Evolutionary conservation across 1,139 yeast species (phyloP).

Genomic region (Hemisphaericaspora lyxosophila): DNA sequence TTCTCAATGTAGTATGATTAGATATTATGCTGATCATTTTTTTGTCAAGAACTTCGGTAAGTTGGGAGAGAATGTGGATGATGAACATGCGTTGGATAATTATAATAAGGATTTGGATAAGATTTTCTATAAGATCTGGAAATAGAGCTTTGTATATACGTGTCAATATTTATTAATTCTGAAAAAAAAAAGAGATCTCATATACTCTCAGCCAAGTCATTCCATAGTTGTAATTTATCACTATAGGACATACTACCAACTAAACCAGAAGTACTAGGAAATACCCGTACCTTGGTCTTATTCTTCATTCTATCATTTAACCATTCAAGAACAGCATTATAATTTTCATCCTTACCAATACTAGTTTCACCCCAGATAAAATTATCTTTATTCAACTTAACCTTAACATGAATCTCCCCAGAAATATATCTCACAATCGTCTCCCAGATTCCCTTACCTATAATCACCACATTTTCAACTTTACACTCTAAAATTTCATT

Average conservation of each 20-base stretch:
- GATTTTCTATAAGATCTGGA: slow-evolving; percentile 40
- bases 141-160: slow-evolving; percentile 13
- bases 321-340: slow-evolving; percentile 19
- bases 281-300: slow-evolving; percentile 44
- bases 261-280: slow-evolving; percentile 78
- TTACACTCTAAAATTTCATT: slow-evolving; percentile 37
- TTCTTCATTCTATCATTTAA: slow-evolving; percentile 14
- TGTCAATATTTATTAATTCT: slow-evolving; percentile 4
- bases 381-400: slow-evolving; percentile 23
- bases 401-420: slow-evolving; percentile 10
- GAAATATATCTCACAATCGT: slow-evolving; percentile 40
- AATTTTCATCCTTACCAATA: slow-evolving; percentile 13
- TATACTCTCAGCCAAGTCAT: slow-evolving; percentile 15
- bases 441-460: slow-evolving; percentile 85
- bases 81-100: slow-evolving; percentile 24
- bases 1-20: slow-evolving; percentile 41
- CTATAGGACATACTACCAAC: slow-evolving; percentile 52
- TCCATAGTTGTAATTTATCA: slow-evolving; percentile 54
- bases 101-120: slow-evolving; percentile 34
- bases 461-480: slow-evolving; percentile 52
- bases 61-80: slow-evolving; percentile 31
- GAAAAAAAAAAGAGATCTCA: not conserved
- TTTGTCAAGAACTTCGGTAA: slow-evolving; percentile 43
- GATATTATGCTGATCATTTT: slow-evolving; percentile 37
- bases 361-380: slow-evolving; percentile 58